phyloP scores from a whole-genome alignment of 2,329 filamentous ascomycete genomes.

The Chalaropsis thielavioides region DNA sequence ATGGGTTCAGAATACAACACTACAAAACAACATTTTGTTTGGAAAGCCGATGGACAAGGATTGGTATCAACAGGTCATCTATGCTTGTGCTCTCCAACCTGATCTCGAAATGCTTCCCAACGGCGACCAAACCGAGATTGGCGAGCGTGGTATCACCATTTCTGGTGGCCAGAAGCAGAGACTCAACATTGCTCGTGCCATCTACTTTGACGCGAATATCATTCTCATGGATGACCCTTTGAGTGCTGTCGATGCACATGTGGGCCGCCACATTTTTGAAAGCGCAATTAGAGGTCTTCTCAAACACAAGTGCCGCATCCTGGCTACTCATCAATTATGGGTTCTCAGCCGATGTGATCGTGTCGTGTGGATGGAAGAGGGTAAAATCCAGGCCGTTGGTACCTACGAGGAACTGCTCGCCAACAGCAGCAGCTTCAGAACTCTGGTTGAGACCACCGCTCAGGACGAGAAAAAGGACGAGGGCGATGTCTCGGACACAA shows the following conservation, averaged over 20 bases:
- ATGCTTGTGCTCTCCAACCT: slow-evolving; percentile 69
- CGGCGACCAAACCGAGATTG: slow-evolving; percentile 82
- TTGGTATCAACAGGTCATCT: slow-evolving; percentile 77
- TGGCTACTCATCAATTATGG: slow-evolving; percentile 91
- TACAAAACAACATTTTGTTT: slow-evolving; percentile 82
- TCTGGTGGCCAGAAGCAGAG: slow-evolving; percentile 93
- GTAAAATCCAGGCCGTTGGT: slow-evolving; percentile 68
- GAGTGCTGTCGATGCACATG: slow-evolving; percentile 55
- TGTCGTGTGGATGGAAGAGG: slow-evolving; percentile 85
- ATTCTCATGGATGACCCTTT: slow-evolving; percentile 57
- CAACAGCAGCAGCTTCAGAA: slow-evolving; percentile 60
- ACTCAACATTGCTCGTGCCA: slow-evolving; percentile 77
- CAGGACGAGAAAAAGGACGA: slow-evolving; percentile 47
- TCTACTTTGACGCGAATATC: slow-evolving; percentile 54
- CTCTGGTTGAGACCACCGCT: slow-evolving; percentile 74
- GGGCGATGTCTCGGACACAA: slow-evolving; percentile 32
- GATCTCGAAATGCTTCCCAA: slow-evolving; percentile 90
- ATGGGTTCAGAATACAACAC: slow-evolving; percentile 88
- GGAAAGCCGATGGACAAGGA: slow-evolving; percentile 59
- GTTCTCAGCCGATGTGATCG: slow-evolving; percentile 81
- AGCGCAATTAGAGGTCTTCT: slow-evolving; percentile 82
- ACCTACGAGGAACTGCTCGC: slow-evolving; percentile 82
- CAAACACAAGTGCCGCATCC: slow-evolving; percentile 74
- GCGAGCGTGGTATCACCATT: slow-evolving; percentile 87
- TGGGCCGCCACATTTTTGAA: slow-evolving; percentile 71